Evolutionary conservation across 345 rosid genomes (phyloP).

Genomic region (Tarenaya hassleriana): DNA sequence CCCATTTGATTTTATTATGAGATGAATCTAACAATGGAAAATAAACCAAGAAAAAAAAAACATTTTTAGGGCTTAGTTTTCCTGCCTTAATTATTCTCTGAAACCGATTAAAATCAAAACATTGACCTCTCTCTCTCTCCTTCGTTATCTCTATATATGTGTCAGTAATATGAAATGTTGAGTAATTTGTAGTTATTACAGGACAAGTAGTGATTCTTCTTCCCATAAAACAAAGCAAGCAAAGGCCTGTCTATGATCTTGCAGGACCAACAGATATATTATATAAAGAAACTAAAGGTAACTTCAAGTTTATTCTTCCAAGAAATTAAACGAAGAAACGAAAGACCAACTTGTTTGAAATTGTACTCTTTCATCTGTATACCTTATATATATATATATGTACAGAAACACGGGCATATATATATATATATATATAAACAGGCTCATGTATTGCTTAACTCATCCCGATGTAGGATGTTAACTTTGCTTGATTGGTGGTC

Average conservation of each 20-base stretch:
- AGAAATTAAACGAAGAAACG: too few species aligned
- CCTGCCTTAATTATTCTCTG: not conserved
- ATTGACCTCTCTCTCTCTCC: conserved; percentile 24
- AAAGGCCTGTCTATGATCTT: conserved; percentile 56
- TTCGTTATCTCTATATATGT: conserved; percentile 32
- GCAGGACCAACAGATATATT: conserved; percentile 75
- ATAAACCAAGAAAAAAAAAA: conserved; percentile 20
- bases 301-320: conserved; percentile 45
- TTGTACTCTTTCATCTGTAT: conserved; percentile 32
- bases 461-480: too few species aligned
- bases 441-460: too few species aligned
- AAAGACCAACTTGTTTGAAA: too few species aligned
- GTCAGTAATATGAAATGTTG: conserved; percentile 34
- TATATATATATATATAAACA: not conserved
- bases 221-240: conserved; percentile 35
- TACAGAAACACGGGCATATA: conserved; percentile 7
- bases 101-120: not conserved
- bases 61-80: conserved; percentile 16
- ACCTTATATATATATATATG: conserved; percentile 16
- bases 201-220: conserved; percentile 59
- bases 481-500: conserved; percentile 23
- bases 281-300: conserved; percentile 39
- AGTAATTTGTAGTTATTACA: conserved; percentile 34
- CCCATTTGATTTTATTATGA: conserved; percentile 5
- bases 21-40: not conserved